A percentile compares a stretch with the other conserved stretches of the same genome.
phyloP scores from a whole-genome alignment of 1,284 basidiomycete species.

The Chalciporus sp. region DNA sequence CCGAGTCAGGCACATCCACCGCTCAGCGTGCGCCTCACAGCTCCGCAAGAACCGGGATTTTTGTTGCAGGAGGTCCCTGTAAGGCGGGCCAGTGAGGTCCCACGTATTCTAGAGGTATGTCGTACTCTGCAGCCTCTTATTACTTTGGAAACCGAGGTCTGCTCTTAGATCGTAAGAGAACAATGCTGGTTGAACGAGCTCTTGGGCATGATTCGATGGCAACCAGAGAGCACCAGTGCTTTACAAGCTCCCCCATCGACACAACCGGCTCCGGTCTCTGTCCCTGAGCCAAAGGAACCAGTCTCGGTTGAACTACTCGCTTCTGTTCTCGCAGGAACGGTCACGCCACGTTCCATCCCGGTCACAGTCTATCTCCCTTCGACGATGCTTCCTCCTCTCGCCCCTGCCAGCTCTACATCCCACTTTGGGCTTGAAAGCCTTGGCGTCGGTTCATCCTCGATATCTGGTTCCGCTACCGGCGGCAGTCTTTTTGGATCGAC shows the following conservation, averaged over 20 bases:
- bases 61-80: constrained; percentile 69
- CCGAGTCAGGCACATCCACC: constrained; percentile 66
- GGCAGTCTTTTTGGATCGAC: constrained; percentile 36
- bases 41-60: constrained; percentile 74
- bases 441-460: constrained; percentile 27
- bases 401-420: constrained; percentile 13
- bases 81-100: constrained; percentile 67
- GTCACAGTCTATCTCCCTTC: constrained; percentile 37
- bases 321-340: constrained; percentile 34
- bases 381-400: constrained; percentile 24
- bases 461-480: constrained; percentile 25
- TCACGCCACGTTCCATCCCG: constrained; percentile 34
- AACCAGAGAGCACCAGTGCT: constrained; percentile 38
- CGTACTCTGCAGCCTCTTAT: background rate
- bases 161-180: constrained; percentile 64
- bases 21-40: constrained; percentile 61
- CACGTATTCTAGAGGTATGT: constrained; percentile 68
- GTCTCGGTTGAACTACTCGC: constrained; percentile 26
- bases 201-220: constrained; percentile 59
- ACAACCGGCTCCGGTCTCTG: constrained; percentile 37
- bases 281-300: constrained; percentile 44
- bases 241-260: constrained; percentile 9
- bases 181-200: constrained; percentile 80
- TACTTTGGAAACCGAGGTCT: background rate
- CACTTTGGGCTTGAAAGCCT: constrained; percentile 34